Evolutionary conservation across 305 asterid genomes (phyloP).

Genomic region (Fraxinus baroniana): DNA sequence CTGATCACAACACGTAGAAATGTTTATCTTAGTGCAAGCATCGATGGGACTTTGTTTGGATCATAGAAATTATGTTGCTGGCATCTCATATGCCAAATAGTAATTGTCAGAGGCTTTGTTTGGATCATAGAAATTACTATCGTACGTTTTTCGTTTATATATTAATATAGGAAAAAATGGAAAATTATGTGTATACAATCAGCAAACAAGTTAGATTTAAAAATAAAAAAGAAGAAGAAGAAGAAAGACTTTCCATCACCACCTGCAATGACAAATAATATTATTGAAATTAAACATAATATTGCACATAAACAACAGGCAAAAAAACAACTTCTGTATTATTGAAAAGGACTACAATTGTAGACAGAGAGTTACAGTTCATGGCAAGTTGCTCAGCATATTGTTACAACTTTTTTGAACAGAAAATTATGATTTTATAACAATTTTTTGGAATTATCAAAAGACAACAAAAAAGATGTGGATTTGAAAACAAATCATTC

Average conservation of each 20-base stretch:
- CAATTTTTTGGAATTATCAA: neutral
- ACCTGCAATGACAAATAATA: too few relatives aligned
- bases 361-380: slow-evolving; percentile 21
- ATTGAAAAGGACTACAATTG: neutral
- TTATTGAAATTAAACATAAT: too few relatives aligned
- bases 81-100: neutral
- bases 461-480: neutral
- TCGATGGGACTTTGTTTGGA: neutral
- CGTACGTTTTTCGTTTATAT: too few relatives aligned
- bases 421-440: neutral
- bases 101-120: neutral
- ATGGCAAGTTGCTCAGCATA: slow-evolving; percentile 15
- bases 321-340: neutral
- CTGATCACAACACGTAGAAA: neutral
- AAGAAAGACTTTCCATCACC: too few relatives aligned
- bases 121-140: neutral
- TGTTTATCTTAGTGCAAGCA: neutral
- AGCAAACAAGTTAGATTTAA: too few relatives aligned
- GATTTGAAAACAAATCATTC: neutral
- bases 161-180: too few relatives aligned
- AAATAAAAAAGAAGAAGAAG: too few relatives aligned
- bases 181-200: too few relatives aligned
- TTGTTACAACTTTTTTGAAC: slow-evolving; percentile 14
- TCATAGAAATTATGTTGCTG: neutral
- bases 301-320: neutral